Conservation (phyloP, 495 filamentous ascomycete genomes). For the Trichoderma asperelloides region DNA sequence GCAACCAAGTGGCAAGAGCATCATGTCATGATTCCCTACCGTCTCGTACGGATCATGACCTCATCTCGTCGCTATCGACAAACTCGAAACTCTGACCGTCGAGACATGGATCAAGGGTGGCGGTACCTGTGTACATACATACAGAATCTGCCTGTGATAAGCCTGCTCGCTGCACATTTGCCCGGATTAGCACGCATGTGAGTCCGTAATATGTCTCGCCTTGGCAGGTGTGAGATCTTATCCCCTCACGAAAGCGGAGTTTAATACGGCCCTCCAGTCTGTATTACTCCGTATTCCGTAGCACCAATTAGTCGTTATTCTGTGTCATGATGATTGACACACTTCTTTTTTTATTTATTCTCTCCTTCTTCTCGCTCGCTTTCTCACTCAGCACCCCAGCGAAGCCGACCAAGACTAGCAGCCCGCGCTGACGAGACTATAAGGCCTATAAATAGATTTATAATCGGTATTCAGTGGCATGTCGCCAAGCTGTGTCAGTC, state of each 20-base stretch:
- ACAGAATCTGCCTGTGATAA: not conserved
- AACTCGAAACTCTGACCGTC: not conserved
- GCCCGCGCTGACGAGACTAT: not conserved
- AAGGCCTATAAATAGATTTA: not conserved
- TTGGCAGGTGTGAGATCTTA: not conserved
- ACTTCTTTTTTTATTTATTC: not conserved
- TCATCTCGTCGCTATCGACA: not conserved
- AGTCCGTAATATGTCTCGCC: not conserved
- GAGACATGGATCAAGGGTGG: not conserved
- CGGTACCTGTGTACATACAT: not conserved
- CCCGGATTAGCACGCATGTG: not conserved
- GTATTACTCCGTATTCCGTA: constrained; percentile 1
- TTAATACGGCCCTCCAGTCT: too few species aligned
- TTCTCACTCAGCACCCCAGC: not conserved
- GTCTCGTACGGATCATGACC: not conserved
- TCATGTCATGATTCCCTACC: not conserved
- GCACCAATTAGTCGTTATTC: not conserved
- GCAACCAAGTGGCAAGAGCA: constrained; percentile 4
- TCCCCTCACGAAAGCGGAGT: too few species aligned
- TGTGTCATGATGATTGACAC: not conserved
- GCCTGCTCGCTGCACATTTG: not conserved
- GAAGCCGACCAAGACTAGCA: not conserved
- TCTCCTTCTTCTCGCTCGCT: not conserved
- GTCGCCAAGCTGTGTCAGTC: not conserved
- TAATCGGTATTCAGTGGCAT: not conserved